Conservation (phyloP, 768 basidiomycete genomes). For the Daedalea quercina region DNA sequence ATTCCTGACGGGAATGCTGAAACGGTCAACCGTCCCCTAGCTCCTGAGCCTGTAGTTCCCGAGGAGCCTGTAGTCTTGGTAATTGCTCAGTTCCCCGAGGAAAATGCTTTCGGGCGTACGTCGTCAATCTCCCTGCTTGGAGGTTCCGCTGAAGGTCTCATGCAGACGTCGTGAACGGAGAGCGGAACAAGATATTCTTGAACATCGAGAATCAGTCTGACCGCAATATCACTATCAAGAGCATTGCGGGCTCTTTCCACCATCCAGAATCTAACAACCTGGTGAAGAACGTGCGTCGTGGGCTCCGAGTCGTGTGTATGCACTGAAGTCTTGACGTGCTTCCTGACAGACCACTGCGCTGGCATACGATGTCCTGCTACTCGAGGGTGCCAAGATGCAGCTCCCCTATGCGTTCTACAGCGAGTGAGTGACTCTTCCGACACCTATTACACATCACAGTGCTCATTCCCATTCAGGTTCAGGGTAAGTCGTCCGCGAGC, state of each 20-base stretch:
- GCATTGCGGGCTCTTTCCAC: constrained; percentile 61
- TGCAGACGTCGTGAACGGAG: constrained; percentile 80
- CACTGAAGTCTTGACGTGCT: not conserved
- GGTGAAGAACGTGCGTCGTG: constrained; percentile 62
- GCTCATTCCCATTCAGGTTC: constrained; percentile 34
- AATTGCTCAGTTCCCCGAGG: constrained; percentile 57
- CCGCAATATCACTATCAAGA: constrained; percentile 61
- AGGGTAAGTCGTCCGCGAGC: constrained; percentile 36
- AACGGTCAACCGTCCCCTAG: not conserved
- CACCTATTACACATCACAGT: not conserved
- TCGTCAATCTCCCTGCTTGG: constrained; percentile 12
- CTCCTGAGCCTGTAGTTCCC: constrained; percentile 12
- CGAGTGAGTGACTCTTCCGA: constrained; percentile 49
- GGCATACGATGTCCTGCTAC: constrained; percentile 44
- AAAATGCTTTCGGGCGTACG: constrained; percentile 74
- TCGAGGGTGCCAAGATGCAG: constrained; percentile 51
- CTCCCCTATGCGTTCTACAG: constrained; percentile 73
- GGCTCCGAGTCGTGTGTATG: not conserved
- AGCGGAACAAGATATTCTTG: constrained; percentile 62
- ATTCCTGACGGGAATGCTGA: not conserved
- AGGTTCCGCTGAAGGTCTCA: not conserved
- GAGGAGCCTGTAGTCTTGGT: constrained; percentile 46
- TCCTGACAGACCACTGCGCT: constrained; percentile 47
- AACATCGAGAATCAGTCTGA: constrained; percentile 72
- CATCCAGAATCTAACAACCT: constrained; percentile 55